Percentiles rank a stretch among this genome's conserved stretches.
Evolutionary conservation across 2,329 filamentous ascomycete genomes (phyloP).

Genomic region (Monosporascus sp.): DNA sequence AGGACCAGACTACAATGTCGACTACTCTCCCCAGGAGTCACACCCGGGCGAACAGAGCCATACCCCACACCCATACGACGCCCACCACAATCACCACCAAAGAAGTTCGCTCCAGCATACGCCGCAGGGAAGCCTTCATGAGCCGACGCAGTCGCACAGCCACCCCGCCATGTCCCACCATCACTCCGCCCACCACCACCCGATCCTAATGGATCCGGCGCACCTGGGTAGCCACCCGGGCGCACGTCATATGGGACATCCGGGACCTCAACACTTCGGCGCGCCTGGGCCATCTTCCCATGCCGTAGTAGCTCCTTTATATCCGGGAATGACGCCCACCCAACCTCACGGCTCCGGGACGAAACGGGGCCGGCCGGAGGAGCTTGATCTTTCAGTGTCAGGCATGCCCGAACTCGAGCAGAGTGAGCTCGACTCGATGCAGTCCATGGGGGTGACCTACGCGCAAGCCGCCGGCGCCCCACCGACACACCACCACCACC

Average conservation of each 20-base stretch:
- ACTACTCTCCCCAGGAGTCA: slow-evolving; percentile 64
- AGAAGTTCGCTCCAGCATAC: slow-evolving; percentile 44
- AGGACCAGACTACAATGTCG: slow-evolving; percentile 66
- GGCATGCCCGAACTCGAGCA: slow-evolving; percentile 49
- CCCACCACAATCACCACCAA: slow-evolving; percentile 39
- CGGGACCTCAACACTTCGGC: slow-evolving; percentile 50
- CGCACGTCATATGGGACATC: slow-evolving; percentile 42
- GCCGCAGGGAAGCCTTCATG: slow-evolving; percentile 40
- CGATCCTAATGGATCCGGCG: slow-evolving; percentile 51
- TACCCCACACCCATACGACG: slow-evolving; percentile 58
- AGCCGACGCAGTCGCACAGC: slow-evolving; percentile 32
- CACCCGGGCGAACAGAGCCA: slow-evolving; percentile 61
- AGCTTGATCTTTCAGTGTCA: slow-evolving; percentile 50
- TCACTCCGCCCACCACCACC: slow-evolving; percentile 45
- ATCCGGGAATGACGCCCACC: slow-evolving; percentile 41
- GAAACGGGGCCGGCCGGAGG: slow-evolving; percentile 53
- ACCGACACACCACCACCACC: slow-evolving; percentile 74
- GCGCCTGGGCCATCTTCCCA: slow-evolving; percentile 38
- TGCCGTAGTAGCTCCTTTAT: slow-evolving; percentile 43
- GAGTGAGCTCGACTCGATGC: slow-evolving; percentile 49
- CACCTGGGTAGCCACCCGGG: slow-evolving; percentile 47
- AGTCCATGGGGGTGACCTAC: slow-evolving; percentile 48
- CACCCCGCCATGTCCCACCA: slow-evolving; percentile 37
- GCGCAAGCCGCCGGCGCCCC: slow-evolving; percentile 40
- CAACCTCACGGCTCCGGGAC: slow-evolving; percentile 28